These are phyloP conservation scores for Cytospora mali DNA, from an alignment of 2,329 filamentous ascomycete genomes.

Conservation along the genomic window DNA sequence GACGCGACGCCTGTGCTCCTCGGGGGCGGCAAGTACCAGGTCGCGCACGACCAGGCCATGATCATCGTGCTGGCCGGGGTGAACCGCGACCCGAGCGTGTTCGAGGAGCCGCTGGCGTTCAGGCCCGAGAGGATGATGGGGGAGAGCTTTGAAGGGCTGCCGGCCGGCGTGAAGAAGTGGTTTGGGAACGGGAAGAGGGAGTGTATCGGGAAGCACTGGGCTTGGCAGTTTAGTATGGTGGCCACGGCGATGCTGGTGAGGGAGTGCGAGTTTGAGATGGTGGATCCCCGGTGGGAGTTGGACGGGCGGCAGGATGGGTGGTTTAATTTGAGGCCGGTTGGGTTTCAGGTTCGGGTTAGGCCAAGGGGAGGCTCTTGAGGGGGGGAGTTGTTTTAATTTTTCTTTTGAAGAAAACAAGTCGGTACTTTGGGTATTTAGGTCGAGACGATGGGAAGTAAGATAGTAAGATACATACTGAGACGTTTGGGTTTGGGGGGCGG, in stretches of 20 bases:
- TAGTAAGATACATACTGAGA: no score
- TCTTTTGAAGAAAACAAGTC: no score
- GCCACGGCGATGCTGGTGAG: conserved; percentile 47
- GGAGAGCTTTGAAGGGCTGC: conserved; percentile 46
- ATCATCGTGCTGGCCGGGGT: conserved; percentile 54
- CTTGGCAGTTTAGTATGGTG: conserved; percentile 48
- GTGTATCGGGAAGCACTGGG: conserved; percentile 56
- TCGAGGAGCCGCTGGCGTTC: conserved; percentile 50
- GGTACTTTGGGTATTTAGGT: no score
- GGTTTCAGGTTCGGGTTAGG: conserved; percentile 48
- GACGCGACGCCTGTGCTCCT: conserved; percentile 50
- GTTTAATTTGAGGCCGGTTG: conserved; percentile 55
- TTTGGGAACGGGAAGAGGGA: conserved; percentile 56
- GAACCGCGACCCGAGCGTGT: conserved; percentile 52
- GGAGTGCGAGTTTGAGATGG: conserved; percentile 50
- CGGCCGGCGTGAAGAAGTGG: conserved; percentile 50
- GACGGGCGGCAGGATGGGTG: conserved; percentile 48
- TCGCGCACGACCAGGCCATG: conserved; percentile 52
- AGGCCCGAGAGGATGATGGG: conserved; percentile 53
- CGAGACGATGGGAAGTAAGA: no score
- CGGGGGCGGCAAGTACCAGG: conserved; percentile 51
- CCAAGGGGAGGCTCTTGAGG: conserved; percentile 34
- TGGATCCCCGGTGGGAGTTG: conserved; percentile 43
- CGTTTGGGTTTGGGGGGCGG: no score
- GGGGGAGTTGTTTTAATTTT: background rate